Base-by-base conservation (phyloP, 306 rosid genomes). In the Elaeagnus macrophylla region DNA sequence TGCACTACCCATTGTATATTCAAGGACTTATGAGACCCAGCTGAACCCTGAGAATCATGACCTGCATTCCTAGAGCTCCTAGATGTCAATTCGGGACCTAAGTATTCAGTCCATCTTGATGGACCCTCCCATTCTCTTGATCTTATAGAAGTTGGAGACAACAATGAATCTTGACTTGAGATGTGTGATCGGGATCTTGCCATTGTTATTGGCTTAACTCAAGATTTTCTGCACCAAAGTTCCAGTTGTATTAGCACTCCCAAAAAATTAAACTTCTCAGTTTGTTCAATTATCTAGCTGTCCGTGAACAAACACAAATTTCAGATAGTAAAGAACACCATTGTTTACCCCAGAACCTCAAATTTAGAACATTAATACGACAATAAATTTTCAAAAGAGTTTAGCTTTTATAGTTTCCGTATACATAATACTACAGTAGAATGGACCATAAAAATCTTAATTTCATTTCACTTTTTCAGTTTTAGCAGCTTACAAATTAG, bases 1-100 rank as follows among this genome's bases (percentile, higher is more conserved):
- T 91, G 94, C 54, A 84, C 82, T 65, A 86, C 83, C 96, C 85
- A 87, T 83, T 86, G 95, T 80, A 86, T 74, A 68, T 82, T 87
- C 69, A 91, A 69, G 48, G 93, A 83, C 78, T 76, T 91, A 43
- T 80, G 93, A 10, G 83, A 72, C 13, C 83, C 82, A 10, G 65
- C 81, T 18, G 79, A 65, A 53, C 75, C 72, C 58, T 82, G 93
- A 55, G 79, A 85, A 43, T 91, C 97, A 65, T 65, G 65, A 58
- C 53, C 76, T 9, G 78, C 53, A 79, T 64, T 91, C 72, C 82
- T 77, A 17, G 91, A 73, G 74, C 81, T 81, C 67, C 58, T 73
- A 41, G 82, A 73, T 7, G 86, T 77, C 70, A 80, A 10, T 54
- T 87, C 96, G 1, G 85, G 69, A 44, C 95, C 95, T 66, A 91